Evolutionary conservation across 352 stramenopile genomes (phyloP), one percentile per base, ranked within the genome.

Genomic region (Phytopythium montanum): DNA sequence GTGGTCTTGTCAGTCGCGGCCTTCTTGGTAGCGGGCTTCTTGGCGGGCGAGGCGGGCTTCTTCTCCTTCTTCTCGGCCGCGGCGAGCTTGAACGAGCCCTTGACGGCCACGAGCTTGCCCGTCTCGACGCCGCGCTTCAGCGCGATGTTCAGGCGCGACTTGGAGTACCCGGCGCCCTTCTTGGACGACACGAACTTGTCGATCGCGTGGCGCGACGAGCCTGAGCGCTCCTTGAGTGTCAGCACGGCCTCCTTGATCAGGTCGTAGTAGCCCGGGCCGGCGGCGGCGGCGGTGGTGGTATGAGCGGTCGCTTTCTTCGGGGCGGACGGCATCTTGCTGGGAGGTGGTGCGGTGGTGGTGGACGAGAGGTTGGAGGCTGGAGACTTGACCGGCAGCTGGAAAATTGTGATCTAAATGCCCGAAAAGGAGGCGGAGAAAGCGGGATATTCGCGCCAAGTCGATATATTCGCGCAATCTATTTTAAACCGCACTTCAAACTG

Each of bases 31-130:
- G 38, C 61, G 14, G 62, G 29, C 61, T 85, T 86, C 44, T 73
- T 76, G 12, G 64, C 44, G 53, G 69, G 69, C 59, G 66, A 77
- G 9, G 69, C 70, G 12, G 45, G 45, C 45, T 52, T 52, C 26
- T 52, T 52, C 5, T 64, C 59, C 74, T 98, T 97, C 79, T 98
- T 98, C 72, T 92, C 83, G 3, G 94, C 87, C 23, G 92, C 68
- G 3, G 88, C 90, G 18, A 98, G 78, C 76, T 98, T 98, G 88
- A 97, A 98, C 41, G 90, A 98, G 54, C 81, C 84, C 79, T 98
- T 98, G 19, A 97, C 82, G 45, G 96, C 75, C 23, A 98, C 78
- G 5, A 98, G 81, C 68, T 94, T 94, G 61, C 92, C 92, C 12
- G 72, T 69, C 59, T 93, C 81, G 18, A 98, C 90, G 38, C 83